Percentiles rank a stretch among this genome's conserved stretches.
phyloP scores from a whole-genome alignment of 306 rosid species.

The Abrus pulchellus region DNA sequence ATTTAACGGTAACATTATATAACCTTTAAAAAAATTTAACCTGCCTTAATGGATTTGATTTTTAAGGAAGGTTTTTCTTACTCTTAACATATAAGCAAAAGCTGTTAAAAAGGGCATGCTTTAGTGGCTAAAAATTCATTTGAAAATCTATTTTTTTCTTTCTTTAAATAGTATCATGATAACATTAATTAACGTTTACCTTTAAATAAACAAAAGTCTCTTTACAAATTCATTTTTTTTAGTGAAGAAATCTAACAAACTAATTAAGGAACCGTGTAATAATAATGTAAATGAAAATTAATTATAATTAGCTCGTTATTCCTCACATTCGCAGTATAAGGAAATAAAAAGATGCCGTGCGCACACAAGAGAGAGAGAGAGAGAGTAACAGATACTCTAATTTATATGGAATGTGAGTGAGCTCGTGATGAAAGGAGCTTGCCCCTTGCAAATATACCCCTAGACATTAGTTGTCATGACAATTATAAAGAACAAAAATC shows the following conservation, averaged over 20 bases:
- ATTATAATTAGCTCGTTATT: background rate
- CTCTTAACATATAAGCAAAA: no score
- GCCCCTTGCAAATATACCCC: conserved; percentile 59
- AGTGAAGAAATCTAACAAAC: background rate
- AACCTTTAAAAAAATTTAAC: no score
- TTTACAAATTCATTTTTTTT: background rate
- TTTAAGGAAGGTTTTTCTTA: no score
- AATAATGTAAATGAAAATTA: background rate
- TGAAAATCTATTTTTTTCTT: no score
- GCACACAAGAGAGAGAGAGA: background rate
- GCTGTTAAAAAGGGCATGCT: no score
- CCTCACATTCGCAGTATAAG: conserved; percentile 11
- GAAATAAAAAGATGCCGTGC: background rate
- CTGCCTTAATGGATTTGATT: no score
- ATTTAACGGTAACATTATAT: no score
- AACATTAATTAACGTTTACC: no score
- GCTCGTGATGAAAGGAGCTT: conserved; percentile 63
- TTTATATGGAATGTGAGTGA: conserved; percentile 42
- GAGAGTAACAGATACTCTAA: background rate
- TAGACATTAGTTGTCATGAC: conserved; percentile 61
- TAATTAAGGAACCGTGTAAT: background rate
- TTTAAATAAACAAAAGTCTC: background rate
- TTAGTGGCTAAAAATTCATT: no score
- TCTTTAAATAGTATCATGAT: no score
- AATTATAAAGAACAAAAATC: conserved; percentile 52